Base-by-base conservation (phyloP, 306 rosid species). In the Cotoneaster glaucophyllus region DNA sequence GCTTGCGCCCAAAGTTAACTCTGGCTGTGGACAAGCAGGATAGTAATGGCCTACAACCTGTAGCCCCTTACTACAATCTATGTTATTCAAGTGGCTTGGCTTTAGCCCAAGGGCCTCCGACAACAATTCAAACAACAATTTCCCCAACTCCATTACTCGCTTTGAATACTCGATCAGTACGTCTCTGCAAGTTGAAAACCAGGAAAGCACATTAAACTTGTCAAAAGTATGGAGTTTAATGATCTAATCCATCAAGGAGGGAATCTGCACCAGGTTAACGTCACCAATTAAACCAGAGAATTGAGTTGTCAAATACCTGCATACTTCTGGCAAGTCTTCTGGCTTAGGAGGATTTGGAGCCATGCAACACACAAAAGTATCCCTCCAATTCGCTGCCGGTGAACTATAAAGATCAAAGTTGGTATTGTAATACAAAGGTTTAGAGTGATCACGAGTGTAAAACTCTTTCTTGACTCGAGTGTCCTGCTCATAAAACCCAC, bases 401-500 rank as follows among this genome's bases (percentile, higher is more conserved):
- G 79, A 61, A 7, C 4, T 50, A 26, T 74, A 82, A 28, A 84
- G 54, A 75, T 78, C 83, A 26, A 71, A 71, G 75, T 84, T 86
- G 77, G 73, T 69, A 12, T 77, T 81, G 31, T 83, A 81, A 21
- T 54, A 1, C 31, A 76, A 22, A 6, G 83, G 48, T 22, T 15
- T 67, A 1, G 9, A 12, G 19, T 6, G n/a, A 69, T 83, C 84
- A 1, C 86, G 80, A 9, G 61, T 68, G 34, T 86, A 84, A 11
- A 68, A 56, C 29, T 70, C 65, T 58, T 76, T 84, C 87, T 70
- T 86, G 61, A 65, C 37, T 14, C 79, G 81, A 1, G 50, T 15
- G 13, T 84, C 90, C 18, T 77, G 86, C 74, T 84, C 86, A 43
- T 59, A 28, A 82, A 87, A 87, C 22, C 83, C 59, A 8, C 77